A percentile compares a stretch with the other conserved stretches of the same genome.
Conservation (phyloP, 495 filamentous ascomycete species). For the Lepraria neglecta region DNA sequence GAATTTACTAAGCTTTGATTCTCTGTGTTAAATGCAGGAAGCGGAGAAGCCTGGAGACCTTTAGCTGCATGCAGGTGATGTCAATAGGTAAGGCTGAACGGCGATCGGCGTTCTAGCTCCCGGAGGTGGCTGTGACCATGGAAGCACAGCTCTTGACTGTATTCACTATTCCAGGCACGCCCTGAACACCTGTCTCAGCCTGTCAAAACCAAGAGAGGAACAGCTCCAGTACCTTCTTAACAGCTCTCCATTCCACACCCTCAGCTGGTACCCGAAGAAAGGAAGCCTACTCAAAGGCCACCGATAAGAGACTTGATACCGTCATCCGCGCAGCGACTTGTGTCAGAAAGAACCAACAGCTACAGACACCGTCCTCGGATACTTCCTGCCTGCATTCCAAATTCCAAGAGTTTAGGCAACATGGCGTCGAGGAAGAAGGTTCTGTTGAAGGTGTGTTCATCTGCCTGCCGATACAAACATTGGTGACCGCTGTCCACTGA, state of each 20-base stretch:
- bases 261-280: neutral
- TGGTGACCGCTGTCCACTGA: slow-evolving; percentile 4
- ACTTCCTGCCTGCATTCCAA: neutral
- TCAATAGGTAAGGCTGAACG: slow-evolving; percentile 6
- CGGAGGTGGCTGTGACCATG: neutral
- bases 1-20: neutral
- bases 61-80: neutral
- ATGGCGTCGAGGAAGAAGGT: slow-evolving; percentile 98
- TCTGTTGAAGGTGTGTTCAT: slow-evolving; percentile 71
- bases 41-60: neutral
- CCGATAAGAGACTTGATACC: neutral
- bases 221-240: too few species aligned
- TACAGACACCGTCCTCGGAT: neutral
- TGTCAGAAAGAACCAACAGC: neutral
- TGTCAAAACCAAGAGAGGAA: neutral
- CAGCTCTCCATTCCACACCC: too few species aligned
- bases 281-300: neutral
- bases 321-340: neutral
- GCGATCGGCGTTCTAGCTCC: neutral
- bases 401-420: slow-evolving; percentile 19
- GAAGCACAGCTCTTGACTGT: neutral
- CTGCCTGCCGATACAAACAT: neutral
- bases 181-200: neutral
- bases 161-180: neutral
- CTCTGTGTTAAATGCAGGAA: neutral